These are phyloP conservation scores for Tetracladium maxilliforme DNA, from an alignment of 2,329 filamentous ascomycete species.

Conservation along the genomic window DNA sequence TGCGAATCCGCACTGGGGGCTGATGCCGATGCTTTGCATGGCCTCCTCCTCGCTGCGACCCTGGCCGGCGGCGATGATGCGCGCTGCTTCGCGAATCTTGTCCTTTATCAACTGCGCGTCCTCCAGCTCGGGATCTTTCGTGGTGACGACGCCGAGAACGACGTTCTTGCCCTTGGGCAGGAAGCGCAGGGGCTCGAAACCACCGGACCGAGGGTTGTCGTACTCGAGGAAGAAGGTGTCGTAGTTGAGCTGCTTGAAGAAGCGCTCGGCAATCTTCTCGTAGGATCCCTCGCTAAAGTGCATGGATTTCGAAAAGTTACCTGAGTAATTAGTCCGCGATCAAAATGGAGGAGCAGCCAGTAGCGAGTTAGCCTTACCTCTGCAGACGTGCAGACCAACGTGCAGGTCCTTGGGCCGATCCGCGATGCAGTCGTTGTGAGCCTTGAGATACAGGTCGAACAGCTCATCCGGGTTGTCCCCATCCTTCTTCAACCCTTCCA, in stretches of 20 bases:
- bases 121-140: constrained; percentile 46
- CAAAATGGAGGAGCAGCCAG: constrained; percentile 33
- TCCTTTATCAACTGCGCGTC: constrained; percentile 48
- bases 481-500: constrained; percentile 54
- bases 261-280: constrained; percentile 50
- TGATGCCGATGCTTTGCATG: constrained; percentile 51
- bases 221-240: constrained; percentile 59
- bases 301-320: constrained; percentile 52
- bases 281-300: constrained; percentile 55
- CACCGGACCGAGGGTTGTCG: constrained; percentile 48
- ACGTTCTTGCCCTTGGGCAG: constrained; percentile 47
- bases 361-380: constrained; percentile 34
- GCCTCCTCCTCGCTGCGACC: constrained; percentile 51
- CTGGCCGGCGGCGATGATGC: constrained; percentile 54
- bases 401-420: constrained; percentile 55
- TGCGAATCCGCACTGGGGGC: constrained; percentile 61
- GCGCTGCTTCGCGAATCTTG: constrained; percentile 42
- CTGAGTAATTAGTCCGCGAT: constrained; percentile 33
- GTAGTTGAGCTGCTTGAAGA: constrained; percentile 47
- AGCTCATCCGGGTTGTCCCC: constrained; percentile 56
- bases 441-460: constrained; percentile 59
- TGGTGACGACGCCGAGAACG: constrained; percentile 48
- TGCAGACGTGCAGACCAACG: constrained; percentile 63
- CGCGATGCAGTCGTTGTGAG: constrained; percentile 60
- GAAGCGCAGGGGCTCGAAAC: constrained; percentile 48